These are phyloP conservation scores for Hortiboletus campestris DNA, from an alignment of 768 basidiomycete genomes.

Conservation along the genomic window DNA sequence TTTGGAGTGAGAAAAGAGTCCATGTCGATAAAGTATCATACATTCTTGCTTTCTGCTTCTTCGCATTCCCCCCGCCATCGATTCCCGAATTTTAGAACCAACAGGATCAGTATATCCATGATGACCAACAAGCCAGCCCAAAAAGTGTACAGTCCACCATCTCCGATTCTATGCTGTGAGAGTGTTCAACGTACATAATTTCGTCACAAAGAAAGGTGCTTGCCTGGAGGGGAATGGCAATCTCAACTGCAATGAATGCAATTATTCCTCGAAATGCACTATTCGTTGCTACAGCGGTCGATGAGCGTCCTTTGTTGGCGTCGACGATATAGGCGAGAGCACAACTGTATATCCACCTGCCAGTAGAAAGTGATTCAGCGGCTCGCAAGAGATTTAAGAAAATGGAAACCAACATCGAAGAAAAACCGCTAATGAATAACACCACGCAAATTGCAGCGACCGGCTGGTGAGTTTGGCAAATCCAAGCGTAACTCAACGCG, in stretches of 20 bases:
- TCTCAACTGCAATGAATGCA: constrained; percentile 70
- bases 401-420: constrained; percentile 35
- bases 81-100: constrained; percentile 58
- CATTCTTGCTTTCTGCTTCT: constrained; percentile 35
- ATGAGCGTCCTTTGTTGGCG: constrained; percentile 78
- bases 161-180: constrained; percentile 22
- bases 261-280: constrained; percentile 68
- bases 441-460: constrained; percentile 68
- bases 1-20: neutral
- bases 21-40: neutral
- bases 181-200: neutral
- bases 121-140: constrained; percentile 56
- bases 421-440: constrained; percentile 71
- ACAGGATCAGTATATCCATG: constrained; percentile 50
- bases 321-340: constrained; percentile 86
- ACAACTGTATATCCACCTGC: constrained; percentile 57
- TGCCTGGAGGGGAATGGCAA: constrained; percentile 72
- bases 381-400: neutral
- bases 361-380: neutral
- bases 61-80: constrained; percentile 57
- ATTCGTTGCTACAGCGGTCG: constrained; percentile 73
- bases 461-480: constrained; percentile 59
- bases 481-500: constrained; percentile 74
- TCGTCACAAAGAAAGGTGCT: neutral
- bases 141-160: constrained; percentile 31